phyloP scores from a whole-genome alignment of 1,284 basidiomycete species.

The Ceratobasidium sp. region DNA sequence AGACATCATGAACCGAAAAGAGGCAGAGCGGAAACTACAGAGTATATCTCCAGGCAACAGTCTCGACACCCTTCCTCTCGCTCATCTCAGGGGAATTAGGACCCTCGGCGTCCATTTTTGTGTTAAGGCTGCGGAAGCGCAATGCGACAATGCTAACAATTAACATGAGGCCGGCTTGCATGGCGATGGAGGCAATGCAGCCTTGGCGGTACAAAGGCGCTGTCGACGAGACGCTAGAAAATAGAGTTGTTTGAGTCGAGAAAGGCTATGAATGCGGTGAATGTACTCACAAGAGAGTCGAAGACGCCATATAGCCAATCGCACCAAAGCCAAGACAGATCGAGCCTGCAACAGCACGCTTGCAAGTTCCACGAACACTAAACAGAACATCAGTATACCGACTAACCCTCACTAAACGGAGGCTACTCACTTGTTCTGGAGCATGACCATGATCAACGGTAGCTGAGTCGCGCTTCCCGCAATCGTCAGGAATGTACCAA shows the following conservation, averaged over 20 bases:
- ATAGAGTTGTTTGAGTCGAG: not conserved
- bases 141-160: constrained; percentile 9
- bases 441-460: constrained; percentile 36
- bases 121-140: constrained; percentile 24
- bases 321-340: constrained; percentile 36
- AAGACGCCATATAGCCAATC: constrained; percentile 32
- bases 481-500: constrained; percentile 31
- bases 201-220: constrained; percentile 35
- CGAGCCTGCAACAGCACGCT: constrained; percentile 35
- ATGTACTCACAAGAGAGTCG: constrained; percentile 23
- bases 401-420: not conserved
- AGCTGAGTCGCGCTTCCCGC: constrained; percentile 29
- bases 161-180: constrained; percentile 20
- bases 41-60: constrained; percentile 34
- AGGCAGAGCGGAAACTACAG: constrained; percentile 1
- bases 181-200: constrained; percentile 25
- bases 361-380: constrained; percentile 38
- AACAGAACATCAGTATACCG: not conserved
- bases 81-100: not conserved
- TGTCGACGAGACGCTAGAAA: constrained; percentile 15
- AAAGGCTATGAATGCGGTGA: not conserved
- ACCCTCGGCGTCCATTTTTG: constrained; percentile 1
- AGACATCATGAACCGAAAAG: not conserved
- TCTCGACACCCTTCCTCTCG: constrained; percentile 29
- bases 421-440: constrained; percentile 32